A percentile compares a stretch with the other conserved stretches of the same genome.
Evolutionary conservation across 2,329 filamentous ascomycete genomes (phyloP).

Genomic region (Decorospora gaudefroyi): DNA sequence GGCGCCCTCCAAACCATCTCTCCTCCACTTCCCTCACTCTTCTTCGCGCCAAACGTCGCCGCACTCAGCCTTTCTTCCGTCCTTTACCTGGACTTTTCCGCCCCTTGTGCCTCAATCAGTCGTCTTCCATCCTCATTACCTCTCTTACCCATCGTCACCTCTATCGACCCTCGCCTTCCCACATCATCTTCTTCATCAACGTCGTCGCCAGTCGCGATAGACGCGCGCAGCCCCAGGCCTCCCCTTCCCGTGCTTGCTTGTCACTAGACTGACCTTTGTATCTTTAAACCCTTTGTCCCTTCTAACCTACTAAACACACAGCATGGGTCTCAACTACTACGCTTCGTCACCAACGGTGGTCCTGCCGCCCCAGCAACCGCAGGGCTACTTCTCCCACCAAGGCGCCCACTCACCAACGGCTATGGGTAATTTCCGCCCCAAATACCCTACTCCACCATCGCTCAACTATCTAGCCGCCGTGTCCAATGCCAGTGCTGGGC

Average conservation of each 20-base stretch:
- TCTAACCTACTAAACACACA: conserved; percentile 49
- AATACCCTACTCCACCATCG: conserved; percentile 50
- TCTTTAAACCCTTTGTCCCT: conserved; percentile 34
- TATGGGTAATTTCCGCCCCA: conserved; percentile 45
- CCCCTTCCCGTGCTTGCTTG: conserved; percentile 35
- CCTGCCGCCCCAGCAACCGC: conserved; percentile 50
- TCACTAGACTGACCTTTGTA: conserved; percentile 39
- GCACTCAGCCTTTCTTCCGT: conserved; percentile 22
- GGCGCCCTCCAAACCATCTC: conserved; percentile 41
- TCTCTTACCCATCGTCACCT: conserved; percentile 17
- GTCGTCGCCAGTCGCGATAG: conserved; percentile 36
- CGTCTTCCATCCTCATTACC: conserved; percentile 16
- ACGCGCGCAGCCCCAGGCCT: too few species aligned
- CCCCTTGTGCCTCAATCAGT: conserved; percentile 11
- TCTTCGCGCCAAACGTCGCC: conserved; percentile 32
- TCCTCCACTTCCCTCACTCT: conserved; percentile 46
- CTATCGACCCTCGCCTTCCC: conserved; percentile 24
- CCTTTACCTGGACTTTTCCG: conserved; percentile 13
- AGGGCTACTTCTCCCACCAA: conserved; percentile 44
- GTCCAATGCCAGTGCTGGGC: conserved; percentile 59
- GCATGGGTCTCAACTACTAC: conserved; percentile 54
- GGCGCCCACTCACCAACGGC: conserved; percentile 40
- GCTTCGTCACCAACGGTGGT: conserved; percentile 54
- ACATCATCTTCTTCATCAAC: conserved; percentile 26
- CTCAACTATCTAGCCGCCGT: conserved; percentile 51